Conservation (phyloP, 352 stramenopile genomes). For the Pilasporangium apinafurcum region DNA sequence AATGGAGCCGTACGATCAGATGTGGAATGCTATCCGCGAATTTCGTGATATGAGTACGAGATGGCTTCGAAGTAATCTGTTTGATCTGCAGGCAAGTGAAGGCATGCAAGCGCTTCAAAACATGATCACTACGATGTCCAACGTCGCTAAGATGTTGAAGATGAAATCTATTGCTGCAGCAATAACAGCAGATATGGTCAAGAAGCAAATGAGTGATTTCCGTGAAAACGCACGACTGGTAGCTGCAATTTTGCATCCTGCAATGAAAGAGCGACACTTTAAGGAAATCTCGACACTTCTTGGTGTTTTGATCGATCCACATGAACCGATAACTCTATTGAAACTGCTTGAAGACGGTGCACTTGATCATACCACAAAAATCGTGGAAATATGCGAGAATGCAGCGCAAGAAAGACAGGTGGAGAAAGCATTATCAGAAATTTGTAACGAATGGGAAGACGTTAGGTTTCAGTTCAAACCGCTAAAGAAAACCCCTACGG, state of each 20-base stretch:
- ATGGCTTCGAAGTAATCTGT: slow-evolving; percentile 61
- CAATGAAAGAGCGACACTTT: slow-evolving; percentile 58
- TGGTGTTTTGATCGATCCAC: slow-evolving; percentile 30
- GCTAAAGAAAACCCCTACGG: slow-evolving; percentile 1
- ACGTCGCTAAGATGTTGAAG: slow-evolving; percentile 50
- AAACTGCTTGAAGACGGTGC: slow-evolving; percentile 66
- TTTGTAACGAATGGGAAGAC: slow-evolving; percentile 40
- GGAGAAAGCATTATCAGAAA: slow-evolving; percentile 35
- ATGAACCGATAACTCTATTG: slow-evolving; percentile 56
- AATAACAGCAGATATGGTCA: slow-evolving; percentile 63
- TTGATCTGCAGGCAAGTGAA: slow-evolving; percentile 54
- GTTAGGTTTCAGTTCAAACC: slow-evolving; percentile 41
- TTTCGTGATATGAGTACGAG: slow-evolving; percentile 66
- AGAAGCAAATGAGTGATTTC: slow-evolving; percentile 80
- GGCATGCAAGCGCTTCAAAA: slow-evolving; percentile 34
- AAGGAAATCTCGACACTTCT: slow-evolving; percentile 47
- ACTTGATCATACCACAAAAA: slow-evolving; percentile 35
- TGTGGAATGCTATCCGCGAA: slow-evolving; percentile 65
- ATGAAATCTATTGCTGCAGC: slow-evolving; percentile 45
- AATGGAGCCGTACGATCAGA: slow-evolving; percentile 68
- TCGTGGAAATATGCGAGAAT: slow-evolving; percentile 60
- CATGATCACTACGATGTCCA: slow-evolving; percentile 48
- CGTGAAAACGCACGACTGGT: slow-evolving; percentile 59
- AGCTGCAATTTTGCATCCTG: slow-evolving; percentile 54
- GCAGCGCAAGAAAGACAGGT: slow-evolving; percentile 64